Evolutionary conservation across 192 early-diverging fungal genomes (phyloP).

Genomic region (Bifiguratus adelaidae): DNA sequence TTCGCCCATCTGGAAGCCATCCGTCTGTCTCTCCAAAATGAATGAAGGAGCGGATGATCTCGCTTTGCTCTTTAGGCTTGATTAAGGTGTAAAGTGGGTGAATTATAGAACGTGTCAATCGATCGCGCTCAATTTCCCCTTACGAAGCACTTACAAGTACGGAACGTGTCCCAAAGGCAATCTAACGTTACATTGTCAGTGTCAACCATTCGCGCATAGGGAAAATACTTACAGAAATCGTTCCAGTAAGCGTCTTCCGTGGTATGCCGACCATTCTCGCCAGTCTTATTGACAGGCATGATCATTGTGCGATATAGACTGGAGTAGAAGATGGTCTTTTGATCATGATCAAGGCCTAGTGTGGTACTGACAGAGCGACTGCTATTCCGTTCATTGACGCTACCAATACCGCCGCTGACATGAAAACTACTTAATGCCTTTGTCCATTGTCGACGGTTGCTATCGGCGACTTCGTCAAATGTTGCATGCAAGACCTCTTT

Average conservation of each 20-base stretch:
- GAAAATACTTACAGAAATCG: conserved; percentile 12
- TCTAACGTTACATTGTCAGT: neutral
- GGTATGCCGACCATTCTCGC: conserved; percentile 15
- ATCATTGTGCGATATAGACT: conserved; percentile 18
- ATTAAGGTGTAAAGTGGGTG: neutral
- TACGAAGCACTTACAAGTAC: no score
- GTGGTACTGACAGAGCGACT: neutral
- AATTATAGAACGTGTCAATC: no score
- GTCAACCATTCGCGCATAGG: neutral
- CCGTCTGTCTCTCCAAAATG: neutral
- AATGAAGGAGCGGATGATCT: neutral
- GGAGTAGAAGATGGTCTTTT: conserved; percentile 5
- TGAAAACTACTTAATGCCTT: neutral
- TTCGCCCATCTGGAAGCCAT: neutral
- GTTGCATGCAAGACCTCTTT: neutral
- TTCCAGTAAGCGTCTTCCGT: conserved; percentile 13
- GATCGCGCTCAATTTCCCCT: no score
- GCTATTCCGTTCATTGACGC: neutral
- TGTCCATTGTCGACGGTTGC: neutral
- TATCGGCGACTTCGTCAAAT: neutral
- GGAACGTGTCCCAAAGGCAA: neutral
- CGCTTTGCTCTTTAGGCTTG: neutral
- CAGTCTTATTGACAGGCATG: conserved; percentile 19
- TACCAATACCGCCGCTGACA: neutral
- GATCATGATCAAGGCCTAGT: neutral